Base-by-base conservation (phyloP, 345 rosid genomes). In the Salix arbutifolia region DNA sequence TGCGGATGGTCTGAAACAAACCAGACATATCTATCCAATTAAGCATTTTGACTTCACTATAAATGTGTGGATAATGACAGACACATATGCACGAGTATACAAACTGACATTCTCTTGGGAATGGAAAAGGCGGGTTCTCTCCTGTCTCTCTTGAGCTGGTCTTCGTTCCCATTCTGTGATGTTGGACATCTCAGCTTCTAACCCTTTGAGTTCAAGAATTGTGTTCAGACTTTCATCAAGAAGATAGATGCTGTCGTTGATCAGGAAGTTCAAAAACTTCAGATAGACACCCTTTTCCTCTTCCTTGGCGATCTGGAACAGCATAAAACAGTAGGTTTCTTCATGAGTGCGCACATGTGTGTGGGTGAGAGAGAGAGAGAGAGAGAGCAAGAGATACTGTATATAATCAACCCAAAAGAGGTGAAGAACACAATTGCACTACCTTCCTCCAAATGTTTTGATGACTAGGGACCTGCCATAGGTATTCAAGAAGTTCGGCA, bases 381-480 rank as follows among this genome's bases (percentile, higher is more conserved):
- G 23, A 64, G 74, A 28, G 6, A 26, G 70, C 21, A 65, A 72
- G 16, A 30, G 8, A n/a, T n/a, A n/a, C n/a, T 33, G 69, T 67
- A 75, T 46, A 69, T 26, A 62, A 65, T 74, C 19, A 58, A 60
- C 18, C 38, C 60, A 53, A n/a, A 61, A 79, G 42, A 65, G 52
- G 30, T 52, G 25, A 74, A 79, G 48, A 38, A 44, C 42, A 76
- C 69, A 3, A 56, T 66, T 35, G 76, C 17, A 67, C 71, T 76
- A 96, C 99, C 97, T 91, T 90, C 87, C 91, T 90, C 99, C 99
- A 96, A 44, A 93, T 90, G 87, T 90, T 92, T 70, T 97, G 93
- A 83, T 96, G 99, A 88, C 97, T 90, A 73, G 98, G 99, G 74
- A 96, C 99, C 78, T 94, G 97, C 99, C 99, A 94, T 28, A 96